Evolutionary conservation across 257 asterid genomes (phyloP), one percentile per base, ranked within the genome.

Genomic region (Paraleonurus japonicus): DNA sequence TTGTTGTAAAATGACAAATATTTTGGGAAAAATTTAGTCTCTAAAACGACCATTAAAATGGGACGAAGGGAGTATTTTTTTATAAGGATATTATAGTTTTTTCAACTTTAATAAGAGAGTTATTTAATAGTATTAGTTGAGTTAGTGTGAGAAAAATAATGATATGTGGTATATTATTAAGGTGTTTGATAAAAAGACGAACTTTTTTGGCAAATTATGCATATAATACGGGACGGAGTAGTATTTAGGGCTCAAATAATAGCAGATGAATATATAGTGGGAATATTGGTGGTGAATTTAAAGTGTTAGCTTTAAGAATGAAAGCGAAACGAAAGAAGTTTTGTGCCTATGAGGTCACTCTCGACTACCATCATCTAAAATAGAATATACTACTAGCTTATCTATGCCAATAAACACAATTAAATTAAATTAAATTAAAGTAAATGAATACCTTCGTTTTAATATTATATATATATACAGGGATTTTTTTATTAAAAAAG

Each of bases 241-340:
- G 5, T 41, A 41, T 3, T 43, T 15, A 43, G 3, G 13, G 19
- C 19, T 15, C 17, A 43, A 43, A 43, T 43, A 43, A 47, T 15
- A 15, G 54, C 22, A 15, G 4, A 15, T 58, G 17, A 5, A 24
- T 11, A n/a, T 27, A 20, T 63, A 20, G 15, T 35, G 39, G 33
- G n/a, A 41, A n/a, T 23, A 26, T 22, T 13, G 24, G 26, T 57
- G n/a, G n/a, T n/a, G n/a, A 41, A 65, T 65, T 65, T 23, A 41
- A 65, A 17, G 50, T 54, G 1, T 13, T 4, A 13, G 24, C 48
- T 41, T 58, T 61, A 67, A 10, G 39, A 60, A 61, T 53, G 80
- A 69, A 76, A 76, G 67, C 61, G 67, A 69, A 37, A 68, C 61
- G 4, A 7, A 15, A 50, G 27, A 23, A 33, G 23, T 59, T 33